Evolutionary conservation across 176 grass and related monocot species (phyloP), one percentile per base, ranked within the genome.

Genomic region (Zoysia japonica): DNA sequence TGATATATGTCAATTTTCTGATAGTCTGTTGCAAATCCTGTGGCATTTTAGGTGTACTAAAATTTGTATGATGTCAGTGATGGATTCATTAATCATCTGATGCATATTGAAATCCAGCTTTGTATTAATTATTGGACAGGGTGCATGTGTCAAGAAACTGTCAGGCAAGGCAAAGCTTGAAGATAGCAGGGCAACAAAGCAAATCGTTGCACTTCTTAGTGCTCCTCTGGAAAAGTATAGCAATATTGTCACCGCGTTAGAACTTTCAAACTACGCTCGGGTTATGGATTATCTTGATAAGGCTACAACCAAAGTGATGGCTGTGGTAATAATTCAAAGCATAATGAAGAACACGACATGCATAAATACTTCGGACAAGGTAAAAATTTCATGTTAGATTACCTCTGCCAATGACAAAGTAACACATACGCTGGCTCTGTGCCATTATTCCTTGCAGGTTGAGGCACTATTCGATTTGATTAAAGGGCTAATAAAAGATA

Each of bases 241-340:
- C 81, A 91, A 93, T 78, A 94, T 98, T 79, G 92, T 93, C 49
- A 98, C 96, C 75, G 92, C 96, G 43, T 81, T 98, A 82, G 91
- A 98, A 85, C 96, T 98, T 85, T 90, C 96, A 64, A 98, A 92
- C 78, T 98, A 98, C 87, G 92, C 96, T 42, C 92, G 88, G 68
- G 92, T 98, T 74, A 98, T 98, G 96, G 96, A 94, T 85, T 91
- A 98, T 83, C 75, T 98, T 49, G 96, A 98, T 91, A 98, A 93
- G 85, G 60, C 82, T 61, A 98, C 96, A 75, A 98, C 91, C 17
- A 98, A 98, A 92, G 92, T 98, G 67, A 98, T 98, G 96, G 90
- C 96, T 69, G 83, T 98, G 76, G 92, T 94, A 67, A 98, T 98
- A 72, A 93, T 94, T 68, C 92, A 98, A 85, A 98, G 96, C 90